Evolutionary conservation across 2,329 filamentous ascomycete species (phyloP).

Genomic region (Colletotrichum costaricense): DNA sequence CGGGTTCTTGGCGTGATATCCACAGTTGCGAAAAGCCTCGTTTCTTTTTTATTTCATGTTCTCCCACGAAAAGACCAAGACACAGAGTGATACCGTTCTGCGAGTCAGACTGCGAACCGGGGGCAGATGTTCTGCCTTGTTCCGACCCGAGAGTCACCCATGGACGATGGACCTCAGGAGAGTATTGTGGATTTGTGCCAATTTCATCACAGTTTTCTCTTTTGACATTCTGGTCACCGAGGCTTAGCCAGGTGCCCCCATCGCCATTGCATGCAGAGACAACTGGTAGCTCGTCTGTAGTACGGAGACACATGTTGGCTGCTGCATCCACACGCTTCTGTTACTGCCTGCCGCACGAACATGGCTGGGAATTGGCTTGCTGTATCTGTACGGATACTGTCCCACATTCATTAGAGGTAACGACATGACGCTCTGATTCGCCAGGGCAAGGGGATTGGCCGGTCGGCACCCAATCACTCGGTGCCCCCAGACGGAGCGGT

Average conservation of each 20-base stretch:
- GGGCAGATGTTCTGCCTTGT: slow-evolving; percentile 18
- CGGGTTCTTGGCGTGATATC: not conserved
- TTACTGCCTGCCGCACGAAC: not conserved
- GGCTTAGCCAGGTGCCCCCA: not conserved
- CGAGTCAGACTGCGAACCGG: slow-evolving; percentile 11
- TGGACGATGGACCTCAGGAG: not conserved
- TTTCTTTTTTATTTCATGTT: not conserved
- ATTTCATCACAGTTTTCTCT: not conserved
- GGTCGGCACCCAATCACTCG: not conserved
- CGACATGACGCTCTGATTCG: not conserved
- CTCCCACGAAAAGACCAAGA: not conserved
- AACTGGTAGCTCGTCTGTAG: not conserved
- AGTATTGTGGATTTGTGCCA: slow-evolving; percentile 7
- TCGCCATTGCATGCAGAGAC: not conserved
- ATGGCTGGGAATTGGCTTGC: not conserved
- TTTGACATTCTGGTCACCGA: not conserved
- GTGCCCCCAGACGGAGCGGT: not conserved
- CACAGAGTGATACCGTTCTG: slow-evolving; percentile 2
- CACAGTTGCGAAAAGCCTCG: not conserved
- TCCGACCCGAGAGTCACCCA: slow-evolving; percentile 5
- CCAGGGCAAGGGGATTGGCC: too few species aligned
- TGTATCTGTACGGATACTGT: not conserved
- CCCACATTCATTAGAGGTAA: not conserved
- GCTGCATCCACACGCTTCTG: not conserved
- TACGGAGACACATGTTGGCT: not conserved